Evolutionary conservation across 768 basidiomycete genomes (phyloP), one percentile per base, ranked within the genome.

Genomic region (Erythrobasidium yunnanense): DNA sequence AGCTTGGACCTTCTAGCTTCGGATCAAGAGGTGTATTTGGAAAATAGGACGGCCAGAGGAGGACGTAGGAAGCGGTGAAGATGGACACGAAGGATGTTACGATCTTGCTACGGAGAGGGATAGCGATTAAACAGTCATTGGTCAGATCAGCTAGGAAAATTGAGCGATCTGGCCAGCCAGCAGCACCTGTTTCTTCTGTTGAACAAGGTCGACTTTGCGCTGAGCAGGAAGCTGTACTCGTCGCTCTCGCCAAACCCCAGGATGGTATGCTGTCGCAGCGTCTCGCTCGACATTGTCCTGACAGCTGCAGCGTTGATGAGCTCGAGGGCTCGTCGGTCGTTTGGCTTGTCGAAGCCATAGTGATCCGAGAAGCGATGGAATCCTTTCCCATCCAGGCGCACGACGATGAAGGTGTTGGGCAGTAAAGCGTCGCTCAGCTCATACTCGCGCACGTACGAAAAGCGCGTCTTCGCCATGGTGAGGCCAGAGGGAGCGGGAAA

Each of bases 201-300:
- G 78, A 90, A 93, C 8, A 99, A 75, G 4, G 81, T 77, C 0
- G 88, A 84, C 2, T 82, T 80, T 70, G 82, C 85, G 62, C 84
- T 83, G 50, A 99, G 81, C 56, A 97, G 81, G 73, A 99, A 97
- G 74, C 93, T 97, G 77, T 84, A 97, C 77, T 99, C 95, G 75
- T 99, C 95, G 20, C 91, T 95, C 78, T 99, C 88, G 1, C 95
- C 95, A 74, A 92, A 97, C 0, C 81, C 95, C 20, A 95, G 80
- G 13, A 88, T 79, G 65, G 95, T 83, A 29, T 72, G 69, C 34
- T 66, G 55, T 0, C 70, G 67, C 7, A 69, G 51, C 4, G 63
- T 65, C 17, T 50, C 17, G 27, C 35, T 65, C 30, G 83, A 78
- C 88, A 99, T 88, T 46, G 91, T 80, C 51, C 81, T 79, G 70